These are phyloP conservation scores for maize (Zea mays) DNA, from an alignment of 176 grass and related monocot genomes.

Conservation along the genomic window DNA sequence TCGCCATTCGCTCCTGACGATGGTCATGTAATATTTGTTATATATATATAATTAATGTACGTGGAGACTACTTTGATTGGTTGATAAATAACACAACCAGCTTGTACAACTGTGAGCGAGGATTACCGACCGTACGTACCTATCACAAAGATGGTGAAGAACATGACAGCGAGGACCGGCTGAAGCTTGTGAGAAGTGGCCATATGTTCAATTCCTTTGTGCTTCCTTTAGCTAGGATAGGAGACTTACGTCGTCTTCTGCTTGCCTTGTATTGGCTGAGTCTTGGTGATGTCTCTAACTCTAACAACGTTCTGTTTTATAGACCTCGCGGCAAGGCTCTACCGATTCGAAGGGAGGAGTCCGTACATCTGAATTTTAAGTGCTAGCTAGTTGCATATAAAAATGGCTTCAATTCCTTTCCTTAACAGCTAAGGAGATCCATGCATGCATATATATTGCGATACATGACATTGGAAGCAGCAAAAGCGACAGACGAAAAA, in stretches of 20 bases:
- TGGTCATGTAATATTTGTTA: too few species aligned
- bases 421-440: constrained; percentile 1
- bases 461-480: too few species aligned
- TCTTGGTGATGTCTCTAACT: background rate
- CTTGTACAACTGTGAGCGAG: too few species aligned
- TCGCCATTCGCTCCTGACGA: constrained; percentile 33
- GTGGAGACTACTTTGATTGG: too few species aligned
- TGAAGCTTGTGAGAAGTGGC: background rate
- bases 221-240: too few species aligned
- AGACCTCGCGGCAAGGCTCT: background rate
- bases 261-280: background rate
- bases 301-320: background rate
- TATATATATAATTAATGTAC: too few species aligned
- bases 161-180: background rate
- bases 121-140: constrained; percentile 2
- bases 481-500: background rate
- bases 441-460: too few species aligned
- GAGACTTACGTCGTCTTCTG: too few species aligned
- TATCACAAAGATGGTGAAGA: background rate
- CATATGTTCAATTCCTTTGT: background rate
- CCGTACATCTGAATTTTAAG: background rate
- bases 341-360: background rate
- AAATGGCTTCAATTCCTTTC: background rate
- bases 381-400: background rate
- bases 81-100: too few species aligned